Evolutionary conservation across 1,284 basidiomycete species (phyloP), one percentile per base, ranked within the genome.

Genomic region (Cystobasidium slooffiae): DNA sequence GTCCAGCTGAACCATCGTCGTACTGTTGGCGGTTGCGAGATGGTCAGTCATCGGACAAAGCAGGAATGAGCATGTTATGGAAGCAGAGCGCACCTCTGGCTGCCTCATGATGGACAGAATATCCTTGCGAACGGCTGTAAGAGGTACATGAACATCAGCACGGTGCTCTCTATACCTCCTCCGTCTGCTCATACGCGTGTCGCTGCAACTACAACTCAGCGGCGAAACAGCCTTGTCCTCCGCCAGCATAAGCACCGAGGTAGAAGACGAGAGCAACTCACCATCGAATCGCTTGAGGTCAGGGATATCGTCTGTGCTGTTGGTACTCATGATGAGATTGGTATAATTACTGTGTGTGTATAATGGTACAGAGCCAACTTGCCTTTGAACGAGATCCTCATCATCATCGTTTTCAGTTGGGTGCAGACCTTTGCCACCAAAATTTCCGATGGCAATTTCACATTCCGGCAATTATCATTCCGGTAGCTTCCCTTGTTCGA

Each of bases 1-100:
- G 82, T 7, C 82, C 81, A 10, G 75, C 75, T 6, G 64, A 69
- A 0, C 78, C 78, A 61, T 80, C 79, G 63, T 79, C 78, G 72
- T 80, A 79, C 65, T 68, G 67, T 41, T 49, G 31, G 37, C 3
- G 20, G 6, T 3, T 49, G 46, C 22, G 18, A 52, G 20, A 22
- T 64, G 59, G 16, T 22, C 22, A 18, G 20, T 56, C 7, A 22
- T 31, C 31, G 31, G 31, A 31, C 31, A 31, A 31, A 31, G 31
- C 31, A 31, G 31, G 31, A 31, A 31, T 31, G 31, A 31, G 31
- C 31, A 31, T 5, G 31, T 2, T 16, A 22, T 58, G 55, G 24
- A 18, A 31, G 39, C 22, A 63, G 43, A 16, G n/a, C 69, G 53
- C 72, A 68, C 64, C 51, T 75, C 78, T 8, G 69, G 69, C 52